These are phyloP conservation scores for Spizellomyces punctatus DNA, from an alignment of 192 early-diverging fungal species.

Conservation along the genomic window DNA sequence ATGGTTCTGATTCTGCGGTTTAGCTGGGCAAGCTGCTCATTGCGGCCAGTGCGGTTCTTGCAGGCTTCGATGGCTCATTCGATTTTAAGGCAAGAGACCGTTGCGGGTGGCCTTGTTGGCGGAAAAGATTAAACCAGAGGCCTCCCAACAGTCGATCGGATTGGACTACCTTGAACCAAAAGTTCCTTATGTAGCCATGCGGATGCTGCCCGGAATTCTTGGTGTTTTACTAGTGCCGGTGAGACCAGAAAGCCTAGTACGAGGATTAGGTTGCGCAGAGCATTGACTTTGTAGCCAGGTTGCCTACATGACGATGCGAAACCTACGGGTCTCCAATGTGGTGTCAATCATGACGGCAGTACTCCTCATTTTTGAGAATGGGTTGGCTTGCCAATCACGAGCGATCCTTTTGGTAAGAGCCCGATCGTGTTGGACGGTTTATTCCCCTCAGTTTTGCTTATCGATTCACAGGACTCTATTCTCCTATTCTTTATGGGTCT, in stretches of 20 bases:
- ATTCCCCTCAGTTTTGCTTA: too few relatives aligned
- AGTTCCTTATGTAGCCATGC: conserved; percentile 88
- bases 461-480: conserved; percentile 42
- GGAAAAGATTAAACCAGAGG: conserved; percentile 3
- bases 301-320: conserved; percentile 53
- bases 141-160: conserved; percentile 74
- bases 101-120: background rate
- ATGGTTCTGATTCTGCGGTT: background rate
- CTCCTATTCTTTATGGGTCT: conserved; percentile 58
- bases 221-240: conserved; percentile 73
- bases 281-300: conserved; percentile 16
- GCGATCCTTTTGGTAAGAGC: conserved; percentile 46
- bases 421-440: too few relatives aligned
- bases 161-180: conserved; percentile 79
- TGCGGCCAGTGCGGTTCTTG: conserved; percentile 46
- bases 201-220: conserved; percentile 78
- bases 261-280: background rate
- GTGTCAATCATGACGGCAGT: conserved; percentile 43
- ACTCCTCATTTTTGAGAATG: conserved; percentile 50
- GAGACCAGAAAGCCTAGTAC: background rate
- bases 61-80: conserved; percentile 55
- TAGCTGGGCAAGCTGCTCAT: conserved; percentile 48
- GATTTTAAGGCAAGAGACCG: conserved; percentile 38
- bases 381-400: conserved; percentile 44
- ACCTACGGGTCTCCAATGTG: conserved; percentile 47